These are phyloP conservation scores for Arachnopeziza araneosa DNA, from an alignment of 2,329 filamentous ascomycete genomes.

Conservation along the genomic window DNA sequence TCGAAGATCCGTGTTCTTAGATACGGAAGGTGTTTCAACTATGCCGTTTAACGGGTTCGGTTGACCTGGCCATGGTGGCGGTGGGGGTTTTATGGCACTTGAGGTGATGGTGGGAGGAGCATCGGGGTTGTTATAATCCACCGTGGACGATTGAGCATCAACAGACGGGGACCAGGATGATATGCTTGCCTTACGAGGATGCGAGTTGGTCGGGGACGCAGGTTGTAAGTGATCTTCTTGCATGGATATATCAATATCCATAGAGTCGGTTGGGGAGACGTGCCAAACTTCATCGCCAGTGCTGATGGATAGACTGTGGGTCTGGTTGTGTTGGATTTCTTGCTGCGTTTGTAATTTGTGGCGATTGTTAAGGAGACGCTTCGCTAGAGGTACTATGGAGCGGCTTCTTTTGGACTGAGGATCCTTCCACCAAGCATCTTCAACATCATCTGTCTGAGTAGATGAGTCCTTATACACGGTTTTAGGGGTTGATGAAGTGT, in stretches of 20 bases:
- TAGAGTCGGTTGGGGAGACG: slow-evolving; percentile 16
- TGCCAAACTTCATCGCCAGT: slow-evolving; percentile 10
- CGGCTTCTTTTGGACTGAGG: slow-evolving; percentile 17
- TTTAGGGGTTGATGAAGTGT: slow-evolving; percentile 19
- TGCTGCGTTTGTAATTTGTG: slow-evolving; percentile 18
- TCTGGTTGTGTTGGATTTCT: slow-evolving; percentile 11
- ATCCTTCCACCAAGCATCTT: slow-evolving; percentile 29
- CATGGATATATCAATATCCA: slow-evolving; percentile 20
- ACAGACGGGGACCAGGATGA: slow-evolving; percentile 24
- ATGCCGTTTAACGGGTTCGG: not conserved
- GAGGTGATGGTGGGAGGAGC: slow-evolving; percentile 15
- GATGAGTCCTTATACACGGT: slow-evolving; percentile 24
- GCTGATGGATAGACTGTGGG: slow-evolving; percentile 2
- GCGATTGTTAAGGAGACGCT: slow-evolving; percentile 28
- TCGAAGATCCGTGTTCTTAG: slow-evolving; percentile 23
- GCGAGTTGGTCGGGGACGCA: slow-evolving; percentile 20
- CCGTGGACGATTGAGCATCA: slow-evolving; percentile 12
- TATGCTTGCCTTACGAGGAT: slow-evolving; percentile 22
- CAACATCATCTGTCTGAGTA: slow-evolving; percentile 29
- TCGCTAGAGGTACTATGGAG: slow-evolving; percentile 25
- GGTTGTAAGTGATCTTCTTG: slow-evolving; percentile 4
- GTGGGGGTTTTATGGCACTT: slow-evolving; percentile 28
- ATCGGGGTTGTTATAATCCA: slow-evolving; percentile 26
- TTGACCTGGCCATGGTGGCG: slow-evolving; percentile 25
- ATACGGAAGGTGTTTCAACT: slow-evolving; percentile 2